Evolutionary conservation across 768 basidiomycete genomes (phyloP).

Genomic region (Phlegmacium glaucopus): DNA sequence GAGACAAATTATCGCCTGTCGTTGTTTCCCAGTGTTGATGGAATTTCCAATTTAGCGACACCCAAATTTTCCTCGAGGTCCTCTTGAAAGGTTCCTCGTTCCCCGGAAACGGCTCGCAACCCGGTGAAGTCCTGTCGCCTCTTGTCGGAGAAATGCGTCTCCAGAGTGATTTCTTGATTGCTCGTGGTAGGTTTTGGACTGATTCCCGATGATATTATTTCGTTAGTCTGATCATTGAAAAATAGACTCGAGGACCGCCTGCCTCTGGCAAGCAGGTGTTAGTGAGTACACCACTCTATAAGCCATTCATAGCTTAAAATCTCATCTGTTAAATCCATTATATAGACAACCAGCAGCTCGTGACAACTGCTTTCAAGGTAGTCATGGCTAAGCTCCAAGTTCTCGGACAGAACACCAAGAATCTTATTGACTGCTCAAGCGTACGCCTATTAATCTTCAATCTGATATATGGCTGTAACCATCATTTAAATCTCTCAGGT

Average conservation of each 20-base stretch:
- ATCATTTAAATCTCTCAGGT: background rate
- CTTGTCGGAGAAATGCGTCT: slow-evolving; percentile 36
- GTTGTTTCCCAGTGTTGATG: background rate
- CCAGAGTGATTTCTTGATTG: slow-evolving; percentile 30
- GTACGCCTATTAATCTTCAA: background rate
- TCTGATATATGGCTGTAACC: background rate
- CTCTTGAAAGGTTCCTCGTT: slow-evolving; percentile 18
- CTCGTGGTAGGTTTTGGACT: slow-evolving; percentile 3
- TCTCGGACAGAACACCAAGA: slow-evolving; percentile 22
- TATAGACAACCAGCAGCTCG: slow-evolving; percentile 18
- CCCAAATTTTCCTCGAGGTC: slow-evolving; percentile 33
- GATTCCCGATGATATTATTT: background rate
- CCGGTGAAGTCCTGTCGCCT: slow-evolving; percentile 31
- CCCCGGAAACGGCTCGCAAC: slow-evolving; percentile 13
- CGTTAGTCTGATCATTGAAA: background rate
- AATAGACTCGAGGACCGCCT: slow-evolving; percentile 14
- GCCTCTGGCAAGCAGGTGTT: slow-evolving; percentile 14
- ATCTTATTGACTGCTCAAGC: slow-evolving; percentile 32
- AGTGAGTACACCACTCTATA: slow-evolving; percentile 1
- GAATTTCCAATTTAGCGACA: slow-evolving; percentile 15
- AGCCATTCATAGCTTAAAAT: background rate
- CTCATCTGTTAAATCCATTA: background rate
- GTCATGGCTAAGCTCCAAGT: slow-evolving; percentile 32
- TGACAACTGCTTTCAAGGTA: slow-evolving; percentile 19
- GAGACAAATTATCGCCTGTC: background rate